Evolutionary conservation across 768 basidiomycete genomes (phyloP).

Genomic region (Rhodosporidiobolus odoratus): DNA sequence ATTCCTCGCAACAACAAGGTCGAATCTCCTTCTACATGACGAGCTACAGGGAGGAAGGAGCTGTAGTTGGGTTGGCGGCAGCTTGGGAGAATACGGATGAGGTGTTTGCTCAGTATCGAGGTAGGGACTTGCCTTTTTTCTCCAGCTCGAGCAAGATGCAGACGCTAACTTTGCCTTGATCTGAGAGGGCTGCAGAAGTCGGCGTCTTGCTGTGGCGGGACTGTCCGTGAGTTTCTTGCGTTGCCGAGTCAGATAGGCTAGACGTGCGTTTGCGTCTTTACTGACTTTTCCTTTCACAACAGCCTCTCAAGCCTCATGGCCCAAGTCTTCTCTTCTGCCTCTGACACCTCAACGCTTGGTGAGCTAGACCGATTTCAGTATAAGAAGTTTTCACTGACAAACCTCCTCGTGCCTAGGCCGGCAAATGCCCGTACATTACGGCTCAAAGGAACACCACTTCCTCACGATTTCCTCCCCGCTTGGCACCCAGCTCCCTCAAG

Average conservation of each 20-base stretch:
- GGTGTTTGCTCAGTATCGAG: conserved; percentile 90
- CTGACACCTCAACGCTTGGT: conserved; percentile 77
- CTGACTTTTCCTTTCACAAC: not conserved
- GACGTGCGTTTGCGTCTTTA: not conserved
- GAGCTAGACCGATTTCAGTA: conserved; percentile 41
- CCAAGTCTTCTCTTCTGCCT: conserved; percentile 81
- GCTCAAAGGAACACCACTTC: conserved; percentile 75
- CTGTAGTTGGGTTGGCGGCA: conserved; percentile 59
- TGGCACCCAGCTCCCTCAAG: conserved; percentile 81
- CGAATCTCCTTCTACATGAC: conserved; percentile 49
- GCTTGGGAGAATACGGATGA: conserved; percentile 77
- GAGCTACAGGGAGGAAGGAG: conserved; percentile 23
- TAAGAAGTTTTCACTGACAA: too few relatives aligned
- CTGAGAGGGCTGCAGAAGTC: conserved; percentile 30
- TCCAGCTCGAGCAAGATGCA: too few relatives aligned
- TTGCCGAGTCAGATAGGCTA: not conserved
- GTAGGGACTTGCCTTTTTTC: conserved; percentile 49
- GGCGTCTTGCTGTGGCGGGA: conserved; percentile 85
- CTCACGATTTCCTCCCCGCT: conserved; percentile 90
- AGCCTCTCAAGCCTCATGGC: conserved; percentile 71
- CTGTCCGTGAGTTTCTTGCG: conserved; percentile 50
- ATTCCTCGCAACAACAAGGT: conserved; percentile 89
- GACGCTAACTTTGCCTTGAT: not conserved
- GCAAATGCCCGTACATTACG: conserved; percentile 62
- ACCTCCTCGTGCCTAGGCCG: conserved; percentile 28